Conservation (phyloP, 2,329 filamentous ascomycete genomes). For the Hymenoscyphus infarciens region DNA sequence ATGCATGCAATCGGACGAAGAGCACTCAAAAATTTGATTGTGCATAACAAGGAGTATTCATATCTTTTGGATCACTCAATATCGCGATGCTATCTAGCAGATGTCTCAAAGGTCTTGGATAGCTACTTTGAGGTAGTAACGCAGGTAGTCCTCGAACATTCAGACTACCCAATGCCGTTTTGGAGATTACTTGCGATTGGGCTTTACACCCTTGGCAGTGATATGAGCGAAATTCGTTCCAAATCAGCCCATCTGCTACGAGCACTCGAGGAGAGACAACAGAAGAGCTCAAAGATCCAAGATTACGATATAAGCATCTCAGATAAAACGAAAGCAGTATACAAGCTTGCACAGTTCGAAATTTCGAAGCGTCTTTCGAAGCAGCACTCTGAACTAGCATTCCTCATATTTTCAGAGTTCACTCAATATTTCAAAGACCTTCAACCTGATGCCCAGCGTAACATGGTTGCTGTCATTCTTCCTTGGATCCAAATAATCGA, state of each 20-base stretch:
- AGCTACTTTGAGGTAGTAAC: slow-evolving; percentile 95
- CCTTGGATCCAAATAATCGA: slow-evolving; percentile 97
- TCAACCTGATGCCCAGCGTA: slow-evolving; percentile 77
- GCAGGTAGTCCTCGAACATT: slow-evolving; percentile 77
- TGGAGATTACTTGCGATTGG: slow-evolving; percentile 89
- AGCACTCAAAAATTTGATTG: slow-evolving; percentile 83
- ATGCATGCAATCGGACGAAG: slow-evolving; percentile 86
- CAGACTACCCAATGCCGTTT: slow-evolving; percentile 79
- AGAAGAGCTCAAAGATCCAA: slow-evolving; percentile 84
- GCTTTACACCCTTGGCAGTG: slow-evolving; percentile 88
- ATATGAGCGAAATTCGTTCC: slow-evolving; percentile 82
- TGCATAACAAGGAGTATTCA: slow-evolving; percentile 83
- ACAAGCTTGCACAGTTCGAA: slow-evolving; percentile 95
- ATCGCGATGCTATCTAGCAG: slow-evolving; percentile 81
- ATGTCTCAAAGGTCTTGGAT: slow-evolving; percentile 77
- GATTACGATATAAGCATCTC: slow-evolving; percentile 98
- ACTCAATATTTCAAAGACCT: slow-evolving; percentile 89
- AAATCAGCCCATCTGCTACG: slow-evolving; percentile 81
- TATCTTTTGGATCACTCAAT: slow-evolving; percentile 88
- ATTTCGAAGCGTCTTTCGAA: slow-evolving; percentile 87
- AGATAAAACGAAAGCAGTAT: slow-evolving; percentile 96
- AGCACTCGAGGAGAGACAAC: slow-evolving; percentile 76
- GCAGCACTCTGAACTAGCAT: slow-evolving; percentile 84
- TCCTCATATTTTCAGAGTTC: slow-evolving; percentile 94
- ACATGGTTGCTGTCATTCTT: slow-evolving; percentile 88